These are phyloP conservation scores for Trichoderma arundinaceum DNA, from an alignment of 2,329 filamentous ascomycete genomes.

Conservation along the genomic window DNA sequence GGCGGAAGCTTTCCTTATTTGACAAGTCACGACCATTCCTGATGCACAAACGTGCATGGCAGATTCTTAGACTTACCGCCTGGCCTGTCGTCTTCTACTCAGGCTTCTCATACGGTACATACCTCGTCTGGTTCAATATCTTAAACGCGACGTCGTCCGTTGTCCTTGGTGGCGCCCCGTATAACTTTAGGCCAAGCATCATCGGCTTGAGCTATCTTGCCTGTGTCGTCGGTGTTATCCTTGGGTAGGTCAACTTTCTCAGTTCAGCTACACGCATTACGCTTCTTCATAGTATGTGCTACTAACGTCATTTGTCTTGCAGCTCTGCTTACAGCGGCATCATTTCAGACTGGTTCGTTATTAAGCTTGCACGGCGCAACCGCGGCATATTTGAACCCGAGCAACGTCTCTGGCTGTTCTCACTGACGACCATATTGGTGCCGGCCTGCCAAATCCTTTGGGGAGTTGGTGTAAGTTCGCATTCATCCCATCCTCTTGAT, in stretches of 20 bases:
- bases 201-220: constrained; percentile 49
- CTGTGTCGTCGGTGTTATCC: constrained; percentile 44
- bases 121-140: constrained; percentile 52
- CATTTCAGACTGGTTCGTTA: constrained; percentile 44
- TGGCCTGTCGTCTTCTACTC: constrained; percentile 53
- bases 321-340: constrained; percentile 33
- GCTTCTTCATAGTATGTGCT: not conserved
- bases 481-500: not conserved
- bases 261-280: not conserved
- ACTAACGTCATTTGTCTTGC: not conserved
- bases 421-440: constrained; percentile 41
- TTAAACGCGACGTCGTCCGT: constrained; percentile 52
- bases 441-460: constrained; percentile 42
- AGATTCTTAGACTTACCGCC: constrained; percentile 45
- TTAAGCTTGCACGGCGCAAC: constrained; percentile 49
- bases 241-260: constrained; percentile 37
- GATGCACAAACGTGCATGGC: constrained; percentile 48
- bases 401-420: constrained; percentile 50
- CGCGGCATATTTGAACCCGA: constrained; percentile 51
- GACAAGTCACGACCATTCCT: constrained; percentile 44
- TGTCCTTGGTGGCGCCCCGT: constrained; percentile 46
- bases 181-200: constrained; percentile 48
- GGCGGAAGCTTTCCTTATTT: constrained; percentile 50
- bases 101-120: constrained; percentile 51
- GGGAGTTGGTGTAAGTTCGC: constrained; percentile 41